Evolutionary conservation across 2,329 filamentous ascomycete genomes (phyloP).

Genomic region (Xylariales sp.): DNA sequence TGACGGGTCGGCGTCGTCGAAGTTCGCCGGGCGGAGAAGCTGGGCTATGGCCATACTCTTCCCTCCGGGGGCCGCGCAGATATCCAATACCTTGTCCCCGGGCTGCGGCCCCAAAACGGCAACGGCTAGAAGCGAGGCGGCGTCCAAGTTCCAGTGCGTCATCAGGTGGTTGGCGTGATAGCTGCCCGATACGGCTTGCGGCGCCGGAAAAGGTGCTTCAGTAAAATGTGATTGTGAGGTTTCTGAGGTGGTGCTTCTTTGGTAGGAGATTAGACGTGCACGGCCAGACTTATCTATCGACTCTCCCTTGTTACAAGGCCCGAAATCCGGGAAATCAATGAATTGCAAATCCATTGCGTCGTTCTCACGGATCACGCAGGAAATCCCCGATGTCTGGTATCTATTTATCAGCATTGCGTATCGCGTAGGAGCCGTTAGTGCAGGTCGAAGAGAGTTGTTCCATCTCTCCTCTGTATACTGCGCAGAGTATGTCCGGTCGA

Average conservation of each 20-base stretch:
- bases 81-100: constrained; percentile 31
- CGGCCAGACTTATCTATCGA: neutral
- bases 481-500: constrained; percentile 17
- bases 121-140: constrained; percentile 23
- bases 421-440: constrained; percentile 18
- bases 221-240: constrained; percentile 5
- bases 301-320: neutral
- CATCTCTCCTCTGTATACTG: constrained; percentile 21
- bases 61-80: constrained; percentile 32
- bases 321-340: constrained; percentile 11
- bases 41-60: constrained; percentile 29
- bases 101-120: constrained; percentile 26
- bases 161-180: constrained; percentile 13
- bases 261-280: constrained; percentile 11
- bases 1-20: constrained; percentile 10
- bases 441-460: constrained; percentile 18
- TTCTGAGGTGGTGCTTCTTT: constrained; percentile 11
- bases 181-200: constrained; percentile 10
- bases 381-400: constrained; percentile 12
- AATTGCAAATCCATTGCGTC: constrained; percentile 10
- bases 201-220: constrained; percentile 17
- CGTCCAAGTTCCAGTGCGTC: constrained; percentile 25
- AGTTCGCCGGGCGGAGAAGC: constrained; percentile 16
- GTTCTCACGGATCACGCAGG: constrained; percentile 11
- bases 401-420: constrained; percentile 22